phyloP scores from a whole-genome alignment of 176 grass and related monocot genomes.

The Oryza glaberrima region DNA sequence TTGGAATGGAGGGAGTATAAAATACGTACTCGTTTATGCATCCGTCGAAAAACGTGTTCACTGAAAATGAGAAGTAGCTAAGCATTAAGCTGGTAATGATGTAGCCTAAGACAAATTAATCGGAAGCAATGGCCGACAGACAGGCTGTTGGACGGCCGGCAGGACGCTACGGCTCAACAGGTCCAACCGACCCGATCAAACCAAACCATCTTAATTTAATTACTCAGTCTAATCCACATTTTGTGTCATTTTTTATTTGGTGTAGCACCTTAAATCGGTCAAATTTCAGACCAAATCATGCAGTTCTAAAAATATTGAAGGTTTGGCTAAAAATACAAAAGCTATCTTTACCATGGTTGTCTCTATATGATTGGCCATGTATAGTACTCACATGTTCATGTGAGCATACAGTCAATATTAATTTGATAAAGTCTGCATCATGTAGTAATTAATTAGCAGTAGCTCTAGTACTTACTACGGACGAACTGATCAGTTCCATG shows the following conservation, averaged over 20 bases:
- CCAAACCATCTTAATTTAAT: background rate
- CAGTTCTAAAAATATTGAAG: background rate
- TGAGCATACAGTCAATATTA: background rate
- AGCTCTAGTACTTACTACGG: background rate
- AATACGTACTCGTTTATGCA: no score
- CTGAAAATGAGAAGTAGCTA: no score
- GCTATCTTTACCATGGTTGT: background rate
- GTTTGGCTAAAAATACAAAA: background rate
- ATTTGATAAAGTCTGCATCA: background rate
- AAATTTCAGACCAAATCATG: background rate
- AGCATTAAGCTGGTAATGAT: no score
- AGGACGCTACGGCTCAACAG: background rate
- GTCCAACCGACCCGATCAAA: conserved; percentile 12
- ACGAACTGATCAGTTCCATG: background rate
- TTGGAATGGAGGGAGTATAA: no score
- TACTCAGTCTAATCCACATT: background rate
- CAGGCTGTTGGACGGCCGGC: conserved; percentile 11
- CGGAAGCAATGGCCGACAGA: background rate
- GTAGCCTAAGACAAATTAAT: background rate
- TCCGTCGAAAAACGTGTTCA: no score
- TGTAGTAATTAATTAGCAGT: background rate
- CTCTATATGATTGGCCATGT: background rate
- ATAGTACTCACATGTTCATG: background rate
- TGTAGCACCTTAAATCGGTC: background rate
- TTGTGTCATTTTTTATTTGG: background rate